Evolutionary conservation across 2,329 filamentous ascomycete genomes (phyloP).

Genomic region (Capronia epimyces): DNA sequence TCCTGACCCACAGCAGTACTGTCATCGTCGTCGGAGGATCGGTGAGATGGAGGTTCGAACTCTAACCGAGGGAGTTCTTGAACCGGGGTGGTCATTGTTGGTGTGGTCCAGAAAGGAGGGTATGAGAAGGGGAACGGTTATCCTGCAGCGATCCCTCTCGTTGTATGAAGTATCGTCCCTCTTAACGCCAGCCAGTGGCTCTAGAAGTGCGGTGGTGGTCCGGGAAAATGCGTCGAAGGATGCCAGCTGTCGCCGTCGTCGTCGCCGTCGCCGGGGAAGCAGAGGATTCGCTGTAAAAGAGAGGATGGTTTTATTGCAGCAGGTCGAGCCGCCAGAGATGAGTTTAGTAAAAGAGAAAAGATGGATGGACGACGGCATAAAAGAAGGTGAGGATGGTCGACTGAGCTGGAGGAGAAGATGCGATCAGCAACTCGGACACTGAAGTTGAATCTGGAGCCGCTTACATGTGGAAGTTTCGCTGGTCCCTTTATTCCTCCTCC

Average conservation of each 20-base stretch:
- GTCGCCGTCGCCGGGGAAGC: not conserved
- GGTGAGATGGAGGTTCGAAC: slow-evolving; percentile 25
- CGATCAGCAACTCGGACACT: not conserved
- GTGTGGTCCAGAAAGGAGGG: not conserved
- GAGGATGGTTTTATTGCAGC: not conserved
- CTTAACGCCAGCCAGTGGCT: slow-evolving; percentile 16
- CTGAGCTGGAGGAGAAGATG: not conserved
- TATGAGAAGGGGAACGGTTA: not conserved
- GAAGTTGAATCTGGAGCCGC: not conserved
- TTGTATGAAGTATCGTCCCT: slow-evolving; percentile 1
- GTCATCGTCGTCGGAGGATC: slow-evolving; percentile 30
- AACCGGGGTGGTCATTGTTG: slow-evolving; percentile 35
- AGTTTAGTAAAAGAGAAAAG: not conserved
- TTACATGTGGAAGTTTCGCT: not conserved
- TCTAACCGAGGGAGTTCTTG: slow-evolving; percentile 32
- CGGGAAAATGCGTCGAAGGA: not conserved
- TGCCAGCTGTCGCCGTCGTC: not conserved
- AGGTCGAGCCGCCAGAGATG: not conserved
- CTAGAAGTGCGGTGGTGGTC: slow-evolving; percentile 1
- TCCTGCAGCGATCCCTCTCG: slow-evolving; percentile 2
- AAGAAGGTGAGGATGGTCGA: not conserved
- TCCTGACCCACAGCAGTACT: slow-evolving; percentile 29
- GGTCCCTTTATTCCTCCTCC: not conserved
- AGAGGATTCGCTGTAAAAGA: not conserved
- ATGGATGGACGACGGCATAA: not conserved